phyloP scores from a whole-genome alignment of 306 rosid species.

The Sphenostylis stenocarpa region DNA sequence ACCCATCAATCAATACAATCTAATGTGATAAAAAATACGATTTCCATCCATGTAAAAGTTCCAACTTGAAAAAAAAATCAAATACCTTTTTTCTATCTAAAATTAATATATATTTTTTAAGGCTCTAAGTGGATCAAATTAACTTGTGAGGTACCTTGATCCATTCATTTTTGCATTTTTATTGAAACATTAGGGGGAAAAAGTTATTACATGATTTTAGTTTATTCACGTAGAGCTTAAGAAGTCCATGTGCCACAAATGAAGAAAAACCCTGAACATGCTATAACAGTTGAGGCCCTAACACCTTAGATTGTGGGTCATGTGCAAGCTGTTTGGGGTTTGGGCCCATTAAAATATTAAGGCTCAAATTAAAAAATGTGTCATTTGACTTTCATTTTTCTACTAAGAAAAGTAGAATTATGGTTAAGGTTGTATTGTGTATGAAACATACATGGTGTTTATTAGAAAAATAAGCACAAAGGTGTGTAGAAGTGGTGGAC shows the following conservation, averaged over 20 bases:
- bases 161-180: neutral
- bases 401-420: neutral
- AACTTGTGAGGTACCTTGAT: neutral
- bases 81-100: too few species aligned
- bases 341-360: neutral
- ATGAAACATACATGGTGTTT: too few species aligned
- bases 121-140: neutral
- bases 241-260: neutral
- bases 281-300: neutral
- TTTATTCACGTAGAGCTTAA: neutral
- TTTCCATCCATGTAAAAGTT: too few species aligned
- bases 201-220: neutral
- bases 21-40: neutral
- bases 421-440: neutral
- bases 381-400: neutral
- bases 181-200: neutral
- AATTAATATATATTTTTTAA: too few species aligned
- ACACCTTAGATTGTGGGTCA: conserved; percentile 1
- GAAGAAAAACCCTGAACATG: neutral
- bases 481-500: too few species aligned
- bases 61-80: too few species aligned
- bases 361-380: neutral
- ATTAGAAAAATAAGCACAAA: too few species aligned
- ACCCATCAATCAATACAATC: neutral
- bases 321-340: neutral